Percentiles rank a stretch among this genome's conserved stretches.
Conservation (phyloP, 208 protist genomes). For the Crithidia bombi region DNA sequence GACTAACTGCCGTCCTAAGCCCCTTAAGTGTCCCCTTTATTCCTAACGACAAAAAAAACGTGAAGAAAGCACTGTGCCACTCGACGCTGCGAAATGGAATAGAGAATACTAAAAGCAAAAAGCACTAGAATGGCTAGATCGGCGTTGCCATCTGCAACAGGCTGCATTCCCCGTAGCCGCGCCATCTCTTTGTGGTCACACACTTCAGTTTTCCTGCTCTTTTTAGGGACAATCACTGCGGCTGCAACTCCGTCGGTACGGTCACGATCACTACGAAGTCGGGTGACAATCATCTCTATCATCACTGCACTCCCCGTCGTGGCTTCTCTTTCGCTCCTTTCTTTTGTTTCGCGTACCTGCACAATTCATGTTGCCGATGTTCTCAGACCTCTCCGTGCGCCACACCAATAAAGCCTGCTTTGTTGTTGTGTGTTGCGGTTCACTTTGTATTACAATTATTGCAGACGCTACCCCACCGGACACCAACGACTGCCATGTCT, state of each 20-base stretch:
- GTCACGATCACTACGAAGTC: not conserved
- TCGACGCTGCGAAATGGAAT: not conserved
- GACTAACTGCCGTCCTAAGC: constrained; percentile 11
- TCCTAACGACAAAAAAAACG: not conserved
- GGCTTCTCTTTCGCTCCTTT: not conserved
- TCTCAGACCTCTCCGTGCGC: not conserved
- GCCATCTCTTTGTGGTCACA: no score
- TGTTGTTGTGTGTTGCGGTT: not conserved
- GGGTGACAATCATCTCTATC: not conserved
- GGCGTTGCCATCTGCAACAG: no score
- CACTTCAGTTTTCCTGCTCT: not conserved
- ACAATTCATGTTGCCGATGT: not conserved
- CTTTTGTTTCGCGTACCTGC: not conserved
- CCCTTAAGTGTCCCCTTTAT: no score
- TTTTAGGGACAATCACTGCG: not conserved
- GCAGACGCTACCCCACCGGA: no score
- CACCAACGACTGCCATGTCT: constrained; percentile 45
- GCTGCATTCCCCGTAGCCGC: no score
- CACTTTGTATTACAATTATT: not conserved
- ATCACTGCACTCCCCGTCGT: not conserved
- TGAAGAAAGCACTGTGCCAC: not conserved
- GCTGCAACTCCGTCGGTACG: not conserved
- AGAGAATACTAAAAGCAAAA: no score
- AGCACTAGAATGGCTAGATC: no score
- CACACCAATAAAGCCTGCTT: not conserved